Evolutionary conservation across 2,329 filamentous ascomycete genomes (phyloP), one percentile per base, ranked within the genome.

Genomic region (Fusarium heterosporum): DNA sequence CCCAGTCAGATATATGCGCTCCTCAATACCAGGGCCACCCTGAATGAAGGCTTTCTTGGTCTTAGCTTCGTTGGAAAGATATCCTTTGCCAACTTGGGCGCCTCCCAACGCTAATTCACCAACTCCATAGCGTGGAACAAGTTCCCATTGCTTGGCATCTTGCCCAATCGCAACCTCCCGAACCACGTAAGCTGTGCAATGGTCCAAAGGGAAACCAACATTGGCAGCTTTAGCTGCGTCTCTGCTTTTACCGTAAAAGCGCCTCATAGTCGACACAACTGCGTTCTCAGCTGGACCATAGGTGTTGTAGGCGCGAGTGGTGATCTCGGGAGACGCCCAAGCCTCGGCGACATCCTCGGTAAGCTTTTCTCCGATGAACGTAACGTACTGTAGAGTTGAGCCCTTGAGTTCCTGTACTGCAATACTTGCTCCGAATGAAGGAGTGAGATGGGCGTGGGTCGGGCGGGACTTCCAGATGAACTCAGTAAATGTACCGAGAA

Each of bases 401-500:
- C 63, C 63, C 5, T 43, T 63, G 3, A 66, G 40, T 13, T 66
- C 62, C 1, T 66, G 38, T 0, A 63, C 63, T 1, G 42, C 56
- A 4, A 66, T 66, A 19, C 63, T 66, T 0, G 63, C 63, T 3
- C 63, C 63, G 14, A 66, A 66, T 1, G 63, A 66, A 1, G 63
- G 63, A 1, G 63, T 66, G 0, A 66, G 42, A 26, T 66, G 63
- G 1, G 62, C 63, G 4, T 66, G 63, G 0, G 62, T 66, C 0
- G 63, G 62, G 2, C 34, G n/a, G 5, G 63, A 58, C 13, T 63
- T 66, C 50, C 51, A 58, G 8, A 66, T 63, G 7, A 66, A 66
- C 16, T 66, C 63, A 0, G 39, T 49, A 3, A 66, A 66, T 0
- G 63, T 66, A 4, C 63, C 63, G 3, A 66, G 47, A 3, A 66